These are phyloP conservation scores for Hypoxylon sp. DNA, from an alignment of 2,329 filamentous ascomycete species.

Conservation along the genomic window DNA sequence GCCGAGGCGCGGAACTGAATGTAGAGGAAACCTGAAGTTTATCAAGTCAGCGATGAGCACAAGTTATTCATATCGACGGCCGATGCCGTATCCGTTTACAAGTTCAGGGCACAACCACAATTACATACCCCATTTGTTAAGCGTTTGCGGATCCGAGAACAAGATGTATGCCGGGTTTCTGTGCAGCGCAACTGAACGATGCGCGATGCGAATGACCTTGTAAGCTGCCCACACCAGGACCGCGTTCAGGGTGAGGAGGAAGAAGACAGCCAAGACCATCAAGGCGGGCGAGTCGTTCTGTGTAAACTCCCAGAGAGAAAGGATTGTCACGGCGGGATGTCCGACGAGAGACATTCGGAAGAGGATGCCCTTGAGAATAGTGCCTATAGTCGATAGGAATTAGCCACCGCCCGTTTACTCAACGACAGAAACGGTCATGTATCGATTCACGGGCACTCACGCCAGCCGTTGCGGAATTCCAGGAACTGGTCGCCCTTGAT, in stretches of 20 bases:
- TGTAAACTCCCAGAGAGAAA: conserved; percentile 94
- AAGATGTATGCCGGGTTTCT: conserved; percentile 97
- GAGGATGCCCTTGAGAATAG: conserved; percentile 90
- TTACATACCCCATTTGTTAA: conserved; percentile 81
- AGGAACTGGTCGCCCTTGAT: conserved; percentile 87
- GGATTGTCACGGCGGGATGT: conserved; percentile 87
- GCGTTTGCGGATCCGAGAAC: conserved; percentile 89
- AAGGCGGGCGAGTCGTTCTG: conserved; percentile 84
- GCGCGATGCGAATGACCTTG: conserved; percentile 90
- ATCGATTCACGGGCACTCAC: conserved; percentile 30
- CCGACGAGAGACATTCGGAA: conserved; percentile 91
- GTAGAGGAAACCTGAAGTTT: conserved; percentile 78
- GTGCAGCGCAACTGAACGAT: conserved; percentile 88
- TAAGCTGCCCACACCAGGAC: conserved; percentile 85
- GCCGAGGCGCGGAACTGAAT: conserved; percentile 95
- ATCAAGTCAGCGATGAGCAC: conserved; percentile 9
- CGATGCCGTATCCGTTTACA: not conserved
- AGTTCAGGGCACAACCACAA: not conserved
- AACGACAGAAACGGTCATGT: not conserved
- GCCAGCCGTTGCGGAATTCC: conserved; percentile 95
- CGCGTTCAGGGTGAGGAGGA: conserved; percentile 79
- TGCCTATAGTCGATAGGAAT: conserved; percentile 51
- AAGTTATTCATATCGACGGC: not conserved
- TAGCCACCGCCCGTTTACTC: not conserved
- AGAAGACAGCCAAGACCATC: conserved; percentile 86